phyloP scores from a whole-genome alignment of 441 rosid genomes.

The Gossypium gossypioides region DNA sequence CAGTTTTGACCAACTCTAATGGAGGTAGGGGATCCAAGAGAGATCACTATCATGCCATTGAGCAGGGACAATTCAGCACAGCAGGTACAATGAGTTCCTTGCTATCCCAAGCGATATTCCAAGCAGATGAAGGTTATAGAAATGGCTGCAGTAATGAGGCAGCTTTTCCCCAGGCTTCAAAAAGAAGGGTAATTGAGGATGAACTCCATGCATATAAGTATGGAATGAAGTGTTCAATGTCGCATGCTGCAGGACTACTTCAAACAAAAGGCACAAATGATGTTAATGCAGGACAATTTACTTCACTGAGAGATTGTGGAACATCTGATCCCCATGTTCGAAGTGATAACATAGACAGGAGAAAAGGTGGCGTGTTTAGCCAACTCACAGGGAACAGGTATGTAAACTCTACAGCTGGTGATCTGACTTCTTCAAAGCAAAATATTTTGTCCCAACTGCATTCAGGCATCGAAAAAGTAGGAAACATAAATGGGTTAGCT shows the following conservation, averaged over 20 bases:
- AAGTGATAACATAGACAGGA: constrained; percentile 12
- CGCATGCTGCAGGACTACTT: constrained; percentile 23
- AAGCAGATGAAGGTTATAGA: constrained; percentile 21
- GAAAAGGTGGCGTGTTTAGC: constrained; percentile 10
- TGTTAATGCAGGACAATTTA: constrained; percentile 18
- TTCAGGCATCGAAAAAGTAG: constrained; percentile 18
- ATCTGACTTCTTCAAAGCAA: constrained; percentile 20
- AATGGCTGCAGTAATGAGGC: constrained; percentile 18
- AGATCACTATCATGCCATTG: constrained; percentile 26
- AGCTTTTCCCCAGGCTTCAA: constrained; percentile 23
- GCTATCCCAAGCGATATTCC: constrained; percentile 30
- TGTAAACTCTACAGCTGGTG: constrained; percentile 16
- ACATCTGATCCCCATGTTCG: constrained; percentile 14
- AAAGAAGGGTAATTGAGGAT: constrained; percentile 44
- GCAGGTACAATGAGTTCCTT: constrained; percentile 23
- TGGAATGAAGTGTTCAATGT: constrained; percentile 12
- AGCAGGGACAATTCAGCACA: constrained; percentile 26
- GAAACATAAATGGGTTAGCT: constrained; percentile 16
- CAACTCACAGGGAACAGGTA: constrained; percentile 11
- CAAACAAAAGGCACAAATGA: constrained; percentile 17
- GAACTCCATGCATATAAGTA: constrained; percentile 20
- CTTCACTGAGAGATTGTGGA: constrained; percentile 19
- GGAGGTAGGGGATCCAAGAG: constrained; percentile 47
- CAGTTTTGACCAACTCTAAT: constrained; percentile 16
- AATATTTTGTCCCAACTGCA: constrained; percentile 16